Conservation (phyloP, 2,329 filamentous ascomycete species). For the Paracorniculantispora psalliotae region DNA sequence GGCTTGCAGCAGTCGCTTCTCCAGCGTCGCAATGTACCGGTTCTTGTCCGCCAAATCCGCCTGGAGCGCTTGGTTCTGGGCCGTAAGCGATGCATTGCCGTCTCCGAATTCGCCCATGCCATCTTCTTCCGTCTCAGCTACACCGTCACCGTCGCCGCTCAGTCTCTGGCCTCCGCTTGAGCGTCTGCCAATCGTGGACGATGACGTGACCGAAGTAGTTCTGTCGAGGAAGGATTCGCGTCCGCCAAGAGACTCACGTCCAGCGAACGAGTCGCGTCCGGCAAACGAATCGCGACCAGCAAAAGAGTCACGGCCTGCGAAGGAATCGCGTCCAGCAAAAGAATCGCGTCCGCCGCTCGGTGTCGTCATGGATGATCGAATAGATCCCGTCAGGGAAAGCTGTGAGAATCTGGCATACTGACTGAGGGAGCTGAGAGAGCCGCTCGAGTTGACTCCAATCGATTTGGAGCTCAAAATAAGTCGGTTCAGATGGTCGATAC, state of each 20-base stretch:
- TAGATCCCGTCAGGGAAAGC: conserved; percentile 48
- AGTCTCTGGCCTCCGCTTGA: conserved; percentile 40
- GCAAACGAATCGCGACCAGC: not conserved
- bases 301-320: conserved; percentile 1
- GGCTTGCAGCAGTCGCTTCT: conserved; percentile 87
- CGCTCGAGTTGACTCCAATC: conserved; percentile 80
- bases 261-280: not conserved
- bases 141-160: conserved; percentile 36
- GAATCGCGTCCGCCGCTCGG: conserved; percentile 39
- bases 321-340: conserved; percentile 7
- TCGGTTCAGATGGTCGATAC: conserved; percentile 93
- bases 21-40: conserved; percentile 88
- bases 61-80: conserved; percentile 89
- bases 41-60: conserved; percentile 96
- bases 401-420: conserved; percentile 59
- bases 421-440: conserved; percentile 64
- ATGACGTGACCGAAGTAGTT: conserved; percentile 63
- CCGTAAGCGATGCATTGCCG: conserved; percentile 71
- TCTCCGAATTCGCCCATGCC: conserved; percentile 79
- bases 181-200: conserved; percentile 53
- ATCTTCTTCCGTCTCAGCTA: conserved; percentile 56
- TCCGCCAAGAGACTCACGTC: conserved; percentile 22
- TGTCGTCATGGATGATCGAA: conserved; percentile 65
- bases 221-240: conserved; percentile 50
- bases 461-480: conserved; percentile 95